phyloP scores from a whole-genome alignment of 805 yeast genomes.

The Starmera amethionina region DNA sequence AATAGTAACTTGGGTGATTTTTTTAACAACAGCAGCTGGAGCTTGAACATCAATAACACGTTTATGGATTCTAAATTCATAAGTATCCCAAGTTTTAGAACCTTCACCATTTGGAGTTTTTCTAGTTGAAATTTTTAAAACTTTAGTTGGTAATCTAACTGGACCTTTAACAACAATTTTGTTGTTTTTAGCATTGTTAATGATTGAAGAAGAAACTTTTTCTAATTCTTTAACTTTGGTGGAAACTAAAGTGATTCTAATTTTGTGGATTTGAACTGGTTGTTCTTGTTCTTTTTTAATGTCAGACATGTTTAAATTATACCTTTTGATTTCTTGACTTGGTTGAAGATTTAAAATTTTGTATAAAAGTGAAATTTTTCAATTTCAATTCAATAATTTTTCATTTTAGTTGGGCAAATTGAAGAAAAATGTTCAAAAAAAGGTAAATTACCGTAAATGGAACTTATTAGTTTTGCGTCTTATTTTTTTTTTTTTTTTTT shows the following conservation, averaged over 20 bases:
- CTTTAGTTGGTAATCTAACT: constrained; percentile 99
- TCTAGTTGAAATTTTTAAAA: constrained; percentile 96
- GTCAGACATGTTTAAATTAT: constrained; percentile 65
- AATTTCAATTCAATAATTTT: too few relatives aligned
- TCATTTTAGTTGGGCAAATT: too few relatives aligned
- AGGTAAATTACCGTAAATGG: too few relatives aligned
- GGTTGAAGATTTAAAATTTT: constrained; percentile 11
- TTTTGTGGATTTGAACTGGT: constrained; percentile 83
- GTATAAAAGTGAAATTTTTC: too few relatives aligned
- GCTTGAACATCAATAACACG: constrained; percentile 98
- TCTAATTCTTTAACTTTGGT: constrained; percentile 98
- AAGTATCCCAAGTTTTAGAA: constrained; percentile 99
- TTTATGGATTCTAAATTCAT: constrained; percentile 99
- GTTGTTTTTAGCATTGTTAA: constrained; percentile 76
- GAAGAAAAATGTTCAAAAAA: too few relatives aligned
- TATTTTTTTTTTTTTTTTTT: too few relatives aligned
- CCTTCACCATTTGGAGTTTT: constrained; percentile 99
- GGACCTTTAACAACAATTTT: constrained; percentile 95
- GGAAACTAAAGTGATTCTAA: constrained; percentile 98
- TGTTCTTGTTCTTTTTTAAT: constrained; percentile 70
- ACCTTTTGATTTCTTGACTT: constrained; percentile 29
- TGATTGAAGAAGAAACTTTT: constrained; percentile 87
- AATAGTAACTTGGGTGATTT: constrained; percentile 94
- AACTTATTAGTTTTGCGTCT: too few relatives aligned
- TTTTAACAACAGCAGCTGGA: constrained; percentile 87